Base-by-base conservation (phyloP, 176 grass and related monocot species). In the Carex myosuroides region DNA sequence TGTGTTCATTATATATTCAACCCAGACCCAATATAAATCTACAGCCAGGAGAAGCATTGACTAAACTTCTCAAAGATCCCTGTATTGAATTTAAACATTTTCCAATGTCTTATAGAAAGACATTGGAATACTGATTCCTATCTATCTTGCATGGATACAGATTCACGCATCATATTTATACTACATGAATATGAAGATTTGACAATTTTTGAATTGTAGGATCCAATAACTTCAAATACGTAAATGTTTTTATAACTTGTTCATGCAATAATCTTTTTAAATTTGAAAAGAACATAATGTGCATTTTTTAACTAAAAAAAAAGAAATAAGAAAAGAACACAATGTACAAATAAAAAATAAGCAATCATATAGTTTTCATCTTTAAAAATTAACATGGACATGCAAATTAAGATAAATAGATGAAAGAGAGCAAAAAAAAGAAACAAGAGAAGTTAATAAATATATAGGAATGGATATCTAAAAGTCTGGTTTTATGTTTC, bases 301-400 rank as follows among this genome's bases (percentile, higher is more conserved):
- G 22, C 70, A 64, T 20, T 52, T 74, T 73, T 67, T 16, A 32
- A 7, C 37, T 70, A 41, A 8, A 39, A n/a, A 69, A 42, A n/a
- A 42, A 8, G 12, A 41, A 37, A 69, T 6, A 70, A 66, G 13
- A 66, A 22, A 70, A 70, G 0, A 70, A 17, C 64, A 67, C 64
- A 37, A 67, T 37, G 22, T 33, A 67, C 64, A n/a, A 41, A 41
- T 13, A 70, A 70, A 70, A 70, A 18, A n/a, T 2, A 64, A 29
- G 9, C 32, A 33, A 16, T 33, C 13, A 33, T 33, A 66, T 35
- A 66, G 29, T 66, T 33, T 33, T 29, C 20, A 33, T 48, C 70
- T 73, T 73, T 48, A 73, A 10, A 73, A 73, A 73, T 72, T 50
- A 48, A 22, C 22, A 73, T 73, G n/a, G 52, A 48, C 70, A 22